Conservation (phyloP, 139 green algal genomes). For the Zygnema circumcarinatum region DNA sequence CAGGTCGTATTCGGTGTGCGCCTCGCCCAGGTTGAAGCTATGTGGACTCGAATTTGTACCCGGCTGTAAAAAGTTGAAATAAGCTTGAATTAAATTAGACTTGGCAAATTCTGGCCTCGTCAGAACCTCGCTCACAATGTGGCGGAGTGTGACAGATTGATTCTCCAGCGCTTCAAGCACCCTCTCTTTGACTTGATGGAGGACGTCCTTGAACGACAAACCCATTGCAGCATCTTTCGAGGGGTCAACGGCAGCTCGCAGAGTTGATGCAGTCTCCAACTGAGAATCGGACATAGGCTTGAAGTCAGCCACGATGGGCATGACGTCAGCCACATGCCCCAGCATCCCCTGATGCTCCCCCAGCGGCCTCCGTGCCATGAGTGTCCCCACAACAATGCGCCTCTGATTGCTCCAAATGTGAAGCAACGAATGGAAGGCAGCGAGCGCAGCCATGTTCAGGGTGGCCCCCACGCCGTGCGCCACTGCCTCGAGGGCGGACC, state of each 20-base stretch:
- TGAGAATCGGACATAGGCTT: background rate
- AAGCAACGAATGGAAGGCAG: constrained; percentile 24
- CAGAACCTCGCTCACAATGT: constrained; percentile 31
- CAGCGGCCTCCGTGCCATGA: constrained; percentile 20
- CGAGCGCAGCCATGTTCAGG: constrained; percentile 20
- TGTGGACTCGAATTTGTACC: constrained; percentile 16
- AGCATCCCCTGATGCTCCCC: constrained; percentile 29
- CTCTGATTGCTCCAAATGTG: constrained; percentile 42
- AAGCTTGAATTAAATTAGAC: constrained; percentile 18
- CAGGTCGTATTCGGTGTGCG: constrained; percentile 12
- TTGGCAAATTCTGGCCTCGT: constrained; percentile 21
- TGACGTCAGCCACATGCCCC: constrained; percentile 20
- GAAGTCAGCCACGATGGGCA: constrained; percentile 32
- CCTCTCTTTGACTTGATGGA: constrained; percentile 25
- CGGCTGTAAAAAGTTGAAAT: constrained; percentile 34
- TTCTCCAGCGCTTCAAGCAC: constrained; percentile 27
- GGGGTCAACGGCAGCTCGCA: background rate
- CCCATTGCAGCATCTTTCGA: background rate
- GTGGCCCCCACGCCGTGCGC: constrained; percentile 11
- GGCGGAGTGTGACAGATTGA: constrained; percentile 22
- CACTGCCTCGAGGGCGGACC: background rate
- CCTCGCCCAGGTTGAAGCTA: background rate
- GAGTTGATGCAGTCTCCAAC: background rate
- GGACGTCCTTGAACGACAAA: background rate
- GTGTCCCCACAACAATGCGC: constrained; percentile 12